phyloP scores from a whole-genome alignment of 139 green algal species.

The Edaphochlamys debaryana region DNA sequence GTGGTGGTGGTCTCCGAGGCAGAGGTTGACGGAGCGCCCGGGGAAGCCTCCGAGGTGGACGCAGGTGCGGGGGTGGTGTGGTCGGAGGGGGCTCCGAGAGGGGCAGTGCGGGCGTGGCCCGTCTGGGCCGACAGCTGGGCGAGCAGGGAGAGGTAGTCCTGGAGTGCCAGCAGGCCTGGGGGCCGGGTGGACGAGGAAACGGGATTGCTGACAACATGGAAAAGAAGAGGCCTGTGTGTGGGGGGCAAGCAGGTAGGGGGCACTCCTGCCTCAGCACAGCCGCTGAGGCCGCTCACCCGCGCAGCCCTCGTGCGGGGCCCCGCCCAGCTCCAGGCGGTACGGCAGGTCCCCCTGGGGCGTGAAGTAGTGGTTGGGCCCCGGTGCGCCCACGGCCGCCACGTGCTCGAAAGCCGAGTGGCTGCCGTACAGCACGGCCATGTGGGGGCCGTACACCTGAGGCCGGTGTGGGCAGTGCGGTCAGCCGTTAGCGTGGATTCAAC shows the following conservation, averaged over 20 bases:
- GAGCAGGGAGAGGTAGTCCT: slow-evolving; percentile 30
- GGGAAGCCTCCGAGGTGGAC: too few species aligned
- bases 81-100: too few species aligned
- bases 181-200: not conserved
- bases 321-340: slow-evolving; percentile 24
- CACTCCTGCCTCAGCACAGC: too few species aligned
- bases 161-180: slow-evolving; percentile 30
- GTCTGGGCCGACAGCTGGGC: not conserved
- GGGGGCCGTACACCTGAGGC: slow-evolving; percentile 39
- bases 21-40: too few species aligned
- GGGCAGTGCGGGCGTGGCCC: too few species aligned
- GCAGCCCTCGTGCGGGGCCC: slow-evolving; percentile 20
- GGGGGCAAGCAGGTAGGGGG: not conserved
- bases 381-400: not conserved
- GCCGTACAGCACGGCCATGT: slow-evolving; percentile 36
- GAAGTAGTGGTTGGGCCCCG: slow-evolving; percentile 35
- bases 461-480: too few species aligned
- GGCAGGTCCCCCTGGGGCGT: not conserved
- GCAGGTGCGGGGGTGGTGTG: too few species aligned
- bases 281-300: slow-evolving; percentile 27
- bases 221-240: not conserved
- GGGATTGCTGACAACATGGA: not conserved
- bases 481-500: too few species aligned
- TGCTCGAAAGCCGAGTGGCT: not conserved
- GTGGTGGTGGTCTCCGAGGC: too few species aligned